phyloP scores from a whole-genome alignment of 73 alveolate genomes.

The Paramecium sexaurelia region DNA sequence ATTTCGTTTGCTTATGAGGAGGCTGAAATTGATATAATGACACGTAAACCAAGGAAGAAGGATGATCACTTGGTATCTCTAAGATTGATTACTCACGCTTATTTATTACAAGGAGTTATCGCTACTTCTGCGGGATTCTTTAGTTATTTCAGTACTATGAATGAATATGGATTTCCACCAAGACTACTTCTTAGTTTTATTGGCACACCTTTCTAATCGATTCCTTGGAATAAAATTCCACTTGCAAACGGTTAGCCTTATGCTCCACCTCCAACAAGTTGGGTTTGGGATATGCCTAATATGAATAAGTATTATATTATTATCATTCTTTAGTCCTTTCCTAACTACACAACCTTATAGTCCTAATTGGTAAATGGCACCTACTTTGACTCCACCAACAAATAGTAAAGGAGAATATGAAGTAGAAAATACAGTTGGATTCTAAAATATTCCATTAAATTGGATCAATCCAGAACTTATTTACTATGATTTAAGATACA shows the following conservation, averaged over 20 bases:
- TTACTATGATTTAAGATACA: slow-evolving; percentile 65
- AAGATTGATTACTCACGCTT: slow-evolving; percentile 78
- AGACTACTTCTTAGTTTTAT: slow-evolving; percentile 70
- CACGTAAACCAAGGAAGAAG: slow-evolving; percentile 91
- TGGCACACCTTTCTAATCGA: slow-evolving; percentile 38
- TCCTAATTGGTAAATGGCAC: slow-evolving; percentile 57
- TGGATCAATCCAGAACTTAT: slow-evolving; percentile 34
- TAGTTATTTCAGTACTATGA: slow-evolving; percentile 83
- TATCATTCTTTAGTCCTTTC: background rate
- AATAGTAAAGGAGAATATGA: background rate
- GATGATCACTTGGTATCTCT: slow-evolving; percentile 86
- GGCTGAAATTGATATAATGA: slow-evolving; percentile 94
- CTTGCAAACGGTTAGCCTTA: slow-evolving; percentile 32
- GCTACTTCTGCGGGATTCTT: slow-evolving; percentile 84
- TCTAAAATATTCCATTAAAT: slow-evolving; percentile 6
- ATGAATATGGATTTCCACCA: slow-evolving; percentile 90
- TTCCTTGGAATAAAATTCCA: background rate
- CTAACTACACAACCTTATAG: background rate
- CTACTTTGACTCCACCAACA: background rate
- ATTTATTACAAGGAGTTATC: slow-evolving; percentile 78
- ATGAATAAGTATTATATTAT: background rate
- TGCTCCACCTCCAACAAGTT: slow-evolving; percentile 54
- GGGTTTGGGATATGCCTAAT: slow-evolving; percentile 41
- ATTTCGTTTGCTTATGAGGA: slow-evolving; percentile 93
- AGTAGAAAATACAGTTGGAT: background rate